phyloP scores from a whole-genome alignment of 2,329 filamentous ascomycete species.

The Ophiobolus disseminans region DNA sequence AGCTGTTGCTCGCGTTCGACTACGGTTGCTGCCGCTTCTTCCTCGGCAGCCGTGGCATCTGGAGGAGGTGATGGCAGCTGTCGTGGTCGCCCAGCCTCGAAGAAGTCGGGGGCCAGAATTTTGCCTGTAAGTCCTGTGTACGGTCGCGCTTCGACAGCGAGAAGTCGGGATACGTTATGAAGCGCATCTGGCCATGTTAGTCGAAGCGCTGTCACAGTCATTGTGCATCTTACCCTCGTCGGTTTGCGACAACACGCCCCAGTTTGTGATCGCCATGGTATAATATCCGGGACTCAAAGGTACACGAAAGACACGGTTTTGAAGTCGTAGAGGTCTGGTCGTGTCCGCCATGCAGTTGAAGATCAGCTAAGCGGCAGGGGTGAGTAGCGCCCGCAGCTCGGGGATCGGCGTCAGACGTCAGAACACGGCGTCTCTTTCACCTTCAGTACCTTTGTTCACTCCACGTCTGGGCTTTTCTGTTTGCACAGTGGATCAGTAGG shows the following conservation, averaged over 20 bases:
- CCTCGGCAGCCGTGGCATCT: conserved; percentile 59
- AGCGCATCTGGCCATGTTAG: conserved; percentile 68
- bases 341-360: conserved; percentile 12
- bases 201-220: background rate
- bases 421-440: conserved; percentile 8
- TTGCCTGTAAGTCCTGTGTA: conserved; percentile 89
- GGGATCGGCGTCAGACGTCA: conserved; percentile 18
- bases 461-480: background rate
- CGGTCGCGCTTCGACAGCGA: conserved; percentile 89
- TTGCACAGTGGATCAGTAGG: background rate
- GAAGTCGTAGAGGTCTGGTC: background rate
- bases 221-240: conserved; percentile 63
- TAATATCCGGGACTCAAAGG: too few relatives aligned
- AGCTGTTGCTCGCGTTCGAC: conserved; percentile 58
- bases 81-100: conserved; percentile 64
- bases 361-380: background rate
- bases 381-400: conserved; percentile 4
- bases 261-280: conserved; percentile 58
- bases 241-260: conserved; percentile 73
- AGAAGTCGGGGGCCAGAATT: conserved; percentile 71
- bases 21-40: conserved; percentile 54
- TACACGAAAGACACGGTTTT: too few relatives aligned
- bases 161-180: conserved; percentile 78
- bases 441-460: background rate
- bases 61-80: conserved; percentile 72